Conservation (phyloP, 2,329 filamentous ascomycete genomes). For the Cordyceps cateniannulata region DNA sequence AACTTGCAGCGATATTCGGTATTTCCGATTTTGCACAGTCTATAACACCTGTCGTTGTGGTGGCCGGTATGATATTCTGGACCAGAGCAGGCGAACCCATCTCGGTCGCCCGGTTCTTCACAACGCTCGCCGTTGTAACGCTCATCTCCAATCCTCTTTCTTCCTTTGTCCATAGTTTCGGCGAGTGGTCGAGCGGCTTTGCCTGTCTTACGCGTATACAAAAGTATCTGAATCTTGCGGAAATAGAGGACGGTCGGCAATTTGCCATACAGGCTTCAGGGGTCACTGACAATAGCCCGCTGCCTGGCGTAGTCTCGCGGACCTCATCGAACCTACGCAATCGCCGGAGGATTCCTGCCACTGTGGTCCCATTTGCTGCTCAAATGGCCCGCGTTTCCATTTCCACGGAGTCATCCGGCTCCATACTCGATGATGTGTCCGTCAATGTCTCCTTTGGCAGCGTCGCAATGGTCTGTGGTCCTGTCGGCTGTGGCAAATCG, state of each 20-base stretch:
- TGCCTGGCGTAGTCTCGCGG: background rate
- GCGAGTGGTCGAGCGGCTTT: background rate
- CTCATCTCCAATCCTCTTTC: background rate
- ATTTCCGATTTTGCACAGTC: background rate
- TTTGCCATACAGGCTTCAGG: background rate
- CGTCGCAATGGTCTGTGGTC: slow-evolving; percentile 25
- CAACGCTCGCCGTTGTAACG: background rate
- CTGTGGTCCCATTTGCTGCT: background rate
- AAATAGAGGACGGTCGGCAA: background rate
- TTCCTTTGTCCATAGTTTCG: background rate
- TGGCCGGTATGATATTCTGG: slow-evolving; percentile 2
- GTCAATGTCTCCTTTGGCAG: slow-evolving; percentile 16
- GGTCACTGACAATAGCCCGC: background rate
- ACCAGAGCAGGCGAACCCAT: background rate
- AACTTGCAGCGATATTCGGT: background rate
- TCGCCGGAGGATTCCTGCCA: background rate
- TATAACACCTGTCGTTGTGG: background rate
- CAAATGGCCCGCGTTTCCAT: background rate
- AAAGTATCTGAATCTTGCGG: background rate
- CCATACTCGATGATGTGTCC: background rate
- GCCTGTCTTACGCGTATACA: slow-evolving; percentile 5
- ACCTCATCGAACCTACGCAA: background rate
- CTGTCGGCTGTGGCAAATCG: slow-evolving; percentile 27
- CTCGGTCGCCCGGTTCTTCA: background rate
- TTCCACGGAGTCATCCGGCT: background rate